A percentile compares a stretch with the other conserved stretches of the same genome.
Conservation (phyloP, 192 early-diverging fungal species). For the Backusella tuberculispora region DNA sequence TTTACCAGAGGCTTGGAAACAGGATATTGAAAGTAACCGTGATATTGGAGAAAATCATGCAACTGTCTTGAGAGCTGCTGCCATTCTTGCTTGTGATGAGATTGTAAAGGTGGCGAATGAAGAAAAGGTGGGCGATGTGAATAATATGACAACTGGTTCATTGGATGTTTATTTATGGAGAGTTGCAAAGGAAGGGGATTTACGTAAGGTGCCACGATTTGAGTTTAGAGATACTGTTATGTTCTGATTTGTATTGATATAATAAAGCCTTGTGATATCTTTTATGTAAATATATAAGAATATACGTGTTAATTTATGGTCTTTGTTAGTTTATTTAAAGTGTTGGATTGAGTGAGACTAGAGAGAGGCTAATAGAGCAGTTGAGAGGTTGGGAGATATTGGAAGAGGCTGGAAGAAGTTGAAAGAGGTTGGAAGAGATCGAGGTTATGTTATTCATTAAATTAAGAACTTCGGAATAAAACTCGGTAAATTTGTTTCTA, state of each 20-base stretch:
- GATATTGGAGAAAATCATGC: slow-evolving; percentile 57
- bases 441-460: no score
- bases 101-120: slow-evolving; percentile 51
- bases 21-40: slow-evolving; percentile 46
- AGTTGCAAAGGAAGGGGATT: slow-evolving; percentile 70
- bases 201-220: slow-evolving; percentile 59
- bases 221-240: slow-evolving; percentile 69
- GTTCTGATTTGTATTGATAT: slow-evolving; percentile 50
- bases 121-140: slow-evolving; percentile 32
- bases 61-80: slow-evolving; percentile 70
- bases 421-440: no score
- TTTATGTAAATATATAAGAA: not conserved
- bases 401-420: no score
- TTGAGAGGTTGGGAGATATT: no score
- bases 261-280: not conserved
- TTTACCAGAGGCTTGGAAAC: slow-evolving; percentile 48
- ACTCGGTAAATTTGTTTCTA: no score
- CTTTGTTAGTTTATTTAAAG: no score
- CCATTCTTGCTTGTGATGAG: slow-evolving; percentile 64
- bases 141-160: slow-evolving; percentile 48
- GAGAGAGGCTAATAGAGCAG: no score
- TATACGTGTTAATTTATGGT: not conserved
- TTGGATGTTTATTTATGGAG: slow-evolving; percentile 76
- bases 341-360: no score
- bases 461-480: no score